A percentile compares a stretch with the other conserved stretches of the same genome.
Evolutionary conservation across 1,284 basidiomycete species (phyloP).

Genomic region (Heterobasidion parviporum): DNA sequence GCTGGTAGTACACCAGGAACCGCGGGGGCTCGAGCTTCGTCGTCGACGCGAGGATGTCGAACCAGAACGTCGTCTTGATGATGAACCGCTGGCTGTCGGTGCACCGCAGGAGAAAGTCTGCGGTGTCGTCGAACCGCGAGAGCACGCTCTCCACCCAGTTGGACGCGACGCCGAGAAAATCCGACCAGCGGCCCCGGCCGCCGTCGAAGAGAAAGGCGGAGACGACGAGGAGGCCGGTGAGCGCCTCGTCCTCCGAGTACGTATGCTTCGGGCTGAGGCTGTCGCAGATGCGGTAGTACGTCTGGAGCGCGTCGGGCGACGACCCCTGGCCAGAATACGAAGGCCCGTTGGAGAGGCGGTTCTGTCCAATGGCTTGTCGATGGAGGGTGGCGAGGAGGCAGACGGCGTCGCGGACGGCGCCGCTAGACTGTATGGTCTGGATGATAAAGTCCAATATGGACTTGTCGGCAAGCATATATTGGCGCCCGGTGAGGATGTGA

Average conservation of each 20-base stretch:
- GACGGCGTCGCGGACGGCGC: slow-evolving; percentile 40
- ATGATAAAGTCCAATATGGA: slow-evolving; percentile 33
- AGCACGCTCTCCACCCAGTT: slow-evolving; percentile 44
- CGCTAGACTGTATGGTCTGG: slow-evolving; percentile 35
- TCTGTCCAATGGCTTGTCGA: slow-evolving; percentile 18
- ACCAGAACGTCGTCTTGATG: slow-evolving; percentile 78
- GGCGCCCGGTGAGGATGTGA: slow-evolving; percentile 45
- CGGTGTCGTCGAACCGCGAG: slow-evolving; percentile 23
- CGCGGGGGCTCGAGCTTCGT: slow-evolving; percentile 51
- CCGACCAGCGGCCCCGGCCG: slow-evolving; percentile 58
- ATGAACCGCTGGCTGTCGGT: slow-evolving; percentile 51
- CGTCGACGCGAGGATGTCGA: slow-evolving; percentile 72
- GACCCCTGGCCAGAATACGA: background rate
- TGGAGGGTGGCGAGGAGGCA: slow-evolving; percentile 50
- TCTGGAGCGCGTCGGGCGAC: slow-evolving; percentile 6
- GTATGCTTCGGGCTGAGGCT: slow-evolving; percentile 16
- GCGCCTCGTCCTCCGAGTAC: slow-evolving; percentile 55
- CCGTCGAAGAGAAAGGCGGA: slow-evolving; percentile 70
- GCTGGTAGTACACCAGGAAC: slow-evolving; percentile 48
- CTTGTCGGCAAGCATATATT: slow-evolving; percentile 57
- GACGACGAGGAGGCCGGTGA: slow-evolving; percentile 65
- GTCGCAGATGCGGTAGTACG: slow-evolving; percentile 26
- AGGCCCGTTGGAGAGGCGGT: background rate
- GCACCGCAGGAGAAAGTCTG: slow-evolving; percentile 39
- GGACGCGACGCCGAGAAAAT: slow-evolving; percentile 53